Percentiles rank a stretch among this genome's conserved stretches.
Evolutionary conservation across 805 yeast species (phyloP).

Genomic region (Clavispora fructus): DNA sequence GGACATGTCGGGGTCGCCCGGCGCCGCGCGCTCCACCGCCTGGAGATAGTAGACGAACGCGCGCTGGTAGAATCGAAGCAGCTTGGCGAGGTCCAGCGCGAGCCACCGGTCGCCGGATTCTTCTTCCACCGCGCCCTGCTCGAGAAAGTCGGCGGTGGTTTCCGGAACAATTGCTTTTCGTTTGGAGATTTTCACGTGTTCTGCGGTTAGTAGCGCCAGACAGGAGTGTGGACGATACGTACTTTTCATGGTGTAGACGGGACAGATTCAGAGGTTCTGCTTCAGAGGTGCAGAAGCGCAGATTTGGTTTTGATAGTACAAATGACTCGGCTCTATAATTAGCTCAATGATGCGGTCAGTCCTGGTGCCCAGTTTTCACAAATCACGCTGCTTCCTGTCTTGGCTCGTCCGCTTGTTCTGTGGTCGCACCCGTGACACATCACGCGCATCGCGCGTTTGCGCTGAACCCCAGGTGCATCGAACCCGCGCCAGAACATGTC

Average conservation of each 20-base stretch:
- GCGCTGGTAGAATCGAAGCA: constrained; percentile 57
- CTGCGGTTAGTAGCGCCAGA: constrained; percentile 3
- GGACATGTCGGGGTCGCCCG: neutral
- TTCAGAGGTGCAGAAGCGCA: too few species aligned
- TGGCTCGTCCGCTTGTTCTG: neutral
- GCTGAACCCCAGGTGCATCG: too few species aligned
- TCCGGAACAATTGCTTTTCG: neutral
- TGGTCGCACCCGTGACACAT: neutral
- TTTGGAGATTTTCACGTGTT: constrained; percentile 6
- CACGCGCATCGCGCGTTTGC: neutral
- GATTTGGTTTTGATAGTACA: too few species aligned
- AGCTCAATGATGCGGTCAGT: too few species aligned
- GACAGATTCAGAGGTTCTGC: too few species aligned
- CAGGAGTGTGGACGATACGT: neutral
- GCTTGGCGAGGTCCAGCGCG: constrained; percentile 58
- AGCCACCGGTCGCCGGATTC: constrained; percentile 77
- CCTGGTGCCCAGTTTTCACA: too few species aligned
- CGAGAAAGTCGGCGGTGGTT: constrained; percentile 50
- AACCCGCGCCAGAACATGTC: too few species aligned
- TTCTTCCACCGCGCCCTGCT: constrained; percentile 54
- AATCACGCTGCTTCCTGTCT: too few species aligned
- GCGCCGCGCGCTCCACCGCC: constrained; percentile 23
- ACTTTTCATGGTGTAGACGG: constrained; percentile 1
- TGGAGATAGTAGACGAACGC: constrained; percentile 43
- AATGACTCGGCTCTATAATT: too few species aligned